Conservation (phyloP, 805 yeast species). For the Metschnikowia gelsemii region DNA sequence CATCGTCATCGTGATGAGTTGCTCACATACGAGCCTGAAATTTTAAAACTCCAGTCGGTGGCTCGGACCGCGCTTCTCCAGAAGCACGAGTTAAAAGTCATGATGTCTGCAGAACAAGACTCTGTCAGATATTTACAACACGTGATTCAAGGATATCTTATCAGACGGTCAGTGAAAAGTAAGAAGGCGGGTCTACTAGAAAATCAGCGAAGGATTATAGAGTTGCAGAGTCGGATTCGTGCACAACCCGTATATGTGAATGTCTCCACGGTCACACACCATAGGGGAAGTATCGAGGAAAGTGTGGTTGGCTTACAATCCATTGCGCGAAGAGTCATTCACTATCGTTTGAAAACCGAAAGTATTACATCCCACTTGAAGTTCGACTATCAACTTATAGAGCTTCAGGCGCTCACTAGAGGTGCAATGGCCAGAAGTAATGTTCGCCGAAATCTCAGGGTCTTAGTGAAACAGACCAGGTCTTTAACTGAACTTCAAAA, state of each 20-base stretch:
- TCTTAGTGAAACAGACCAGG: slow-evolving; percentile 8
- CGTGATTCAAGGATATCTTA: slow-evolving; percentile 6
- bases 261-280: slow-evolving; percentile 19
- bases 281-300: slow-evolving; percentile 18
- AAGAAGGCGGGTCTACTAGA: neutral
- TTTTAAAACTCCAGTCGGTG: slow-evolving; percentile 42
- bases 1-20: slow-evolving; percentile 38
- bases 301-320: slow-evolving; percentile 33
- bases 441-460: slow-evolving; percentile 18
- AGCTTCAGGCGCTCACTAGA: slow-evolving; percentile 40
- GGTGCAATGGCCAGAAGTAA: slow-evolving; percentile 35
- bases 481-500: slow-evolving; percentile 37
- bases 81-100: neutral
- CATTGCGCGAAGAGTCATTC: slow-evolving; percentile 27
- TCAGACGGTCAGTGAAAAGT: neutral
- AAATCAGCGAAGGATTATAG: neutral
- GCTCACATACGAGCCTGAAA: slow-evolving; percentile 27
- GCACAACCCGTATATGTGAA: slow-evolving; percentile 30
- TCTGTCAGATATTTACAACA: slow-evolving; percentile 9
- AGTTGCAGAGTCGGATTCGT: slow-evolving; percentile 45
- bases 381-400: slow-evolving; percentile 20
- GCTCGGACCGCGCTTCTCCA: slow-evolving; percentile 28
- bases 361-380: slow-evolving; percentile 21
- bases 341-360: slow-evolving; percentile 18
- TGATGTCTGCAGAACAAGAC: neutral